A percentile compares a stretch with the other conserved stretches of the same genome.
phyloP scores from a whole-genome alignment of 2,329 filamentous ascomycete genomes.

The Aspergillus eucalypticola region DNA sequence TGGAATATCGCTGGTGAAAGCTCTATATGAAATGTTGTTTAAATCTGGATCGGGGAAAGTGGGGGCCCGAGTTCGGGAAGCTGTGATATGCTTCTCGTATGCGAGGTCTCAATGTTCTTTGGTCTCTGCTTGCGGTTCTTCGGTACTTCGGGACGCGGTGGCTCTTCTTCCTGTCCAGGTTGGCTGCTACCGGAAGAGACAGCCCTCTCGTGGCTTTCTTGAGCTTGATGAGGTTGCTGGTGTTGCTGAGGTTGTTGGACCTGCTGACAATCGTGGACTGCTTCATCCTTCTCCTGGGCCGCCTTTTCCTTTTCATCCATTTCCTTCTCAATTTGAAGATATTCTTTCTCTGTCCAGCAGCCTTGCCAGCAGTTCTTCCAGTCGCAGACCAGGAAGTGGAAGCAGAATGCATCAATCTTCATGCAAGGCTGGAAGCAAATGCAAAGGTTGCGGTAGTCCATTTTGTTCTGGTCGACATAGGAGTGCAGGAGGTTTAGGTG shows the following conservation, averaged over 20 bases:
- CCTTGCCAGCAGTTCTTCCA: conserved; percentile 98
- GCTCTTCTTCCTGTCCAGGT: conserved; percentile 43
- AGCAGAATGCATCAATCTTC: conserved; percentile 93
- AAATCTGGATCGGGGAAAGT: conserved; percentile 51
- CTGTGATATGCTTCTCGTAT: conserved; percentile 43
- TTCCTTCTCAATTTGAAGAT: conserved; percentile 60
- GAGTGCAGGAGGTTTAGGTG: conserved; percentile 89
- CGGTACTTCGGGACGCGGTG: conserved; percentile 33
- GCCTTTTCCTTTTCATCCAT: conserved; percentile 37
- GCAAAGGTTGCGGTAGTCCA: conserved; percentile 93
- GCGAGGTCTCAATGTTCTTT: conserved; percentile 36
- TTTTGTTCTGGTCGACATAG: conserved; percentile 94
- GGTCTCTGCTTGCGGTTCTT: conserved; percentile 34
- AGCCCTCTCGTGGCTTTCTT: conserved; percentile 54
- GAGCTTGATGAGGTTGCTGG: neutral
- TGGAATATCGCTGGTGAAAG: neutral
- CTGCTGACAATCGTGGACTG: conserved; percentile 18
- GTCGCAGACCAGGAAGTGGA: conserved; percentile 91
- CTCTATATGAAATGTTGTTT: conserved; percentile 8
- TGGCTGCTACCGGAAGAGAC: conserved; percentile 66
- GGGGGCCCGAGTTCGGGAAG: conserved; percentile 51
- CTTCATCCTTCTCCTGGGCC: conserved; percentile 28
- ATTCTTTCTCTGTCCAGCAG: conserved; percentile 84
- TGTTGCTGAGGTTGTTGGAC: neutral
- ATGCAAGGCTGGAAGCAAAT: conserved; percentile 97